Base-by-base conservation (phyloP, 805 yeast genomes). In the Yamadazyma scolyti region DNA sequence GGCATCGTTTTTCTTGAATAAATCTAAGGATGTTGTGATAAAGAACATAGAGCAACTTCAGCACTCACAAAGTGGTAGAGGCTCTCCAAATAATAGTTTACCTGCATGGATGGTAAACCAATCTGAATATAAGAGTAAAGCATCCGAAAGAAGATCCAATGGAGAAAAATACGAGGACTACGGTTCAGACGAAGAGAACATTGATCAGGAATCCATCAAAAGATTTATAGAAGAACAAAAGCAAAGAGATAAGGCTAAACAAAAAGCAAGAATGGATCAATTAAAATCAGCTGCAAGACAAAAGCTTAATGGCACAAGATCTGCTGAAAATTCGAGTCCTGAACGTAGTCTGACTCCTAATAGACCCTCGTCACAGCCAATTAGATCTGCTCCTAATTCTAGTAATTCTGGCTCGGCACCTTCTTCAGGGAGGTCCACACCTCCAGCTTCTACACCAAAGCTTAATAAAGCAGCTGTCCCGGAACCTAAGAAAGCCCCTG, bases 41-140 rank as follows among this genome's bases (percentile, higher is more conserved):
- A 74, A 75, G 43, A 83, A 82, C 23, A 59, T 80, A 17, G 82
- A 75, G 30, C 73, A 72, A 48, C 73, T 79, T 43, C 74, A 73
- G 40, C 51, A 34, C 45, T 50, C 25, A 9, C 27, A 23, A n/a
- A 27, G 16, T 10, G 31, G 31, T 5, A 31, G 36, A 23, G 12
- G 20, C 7, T 19, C 33, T 2, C 48, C 49, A 9, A 48, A 48
- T 25, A 52, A 54, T 23, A 53, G 55, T 28, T 49, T 61, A 41
- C 95, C 95, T 0, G 75, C 79, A 2, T 85, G 95, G 95, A 79
- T 85, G 88, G 68, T 61, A 34, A 71, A 75, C 37, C 79, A 74
- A 44, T 63, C 57, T 9, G 60, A 47, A 43, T 69, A 79, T 43
- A 72, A 65, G 34, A 58, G 60, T 8, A 56, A 52, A 14, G 69